A percentile compares a stretch with the other conserved stretches of the same genome.
Evolutionary conservation across 2,329 filamentous ascomycete genomes (phyloP).

Genomic region (Bipolaris gigantea): DNA sequence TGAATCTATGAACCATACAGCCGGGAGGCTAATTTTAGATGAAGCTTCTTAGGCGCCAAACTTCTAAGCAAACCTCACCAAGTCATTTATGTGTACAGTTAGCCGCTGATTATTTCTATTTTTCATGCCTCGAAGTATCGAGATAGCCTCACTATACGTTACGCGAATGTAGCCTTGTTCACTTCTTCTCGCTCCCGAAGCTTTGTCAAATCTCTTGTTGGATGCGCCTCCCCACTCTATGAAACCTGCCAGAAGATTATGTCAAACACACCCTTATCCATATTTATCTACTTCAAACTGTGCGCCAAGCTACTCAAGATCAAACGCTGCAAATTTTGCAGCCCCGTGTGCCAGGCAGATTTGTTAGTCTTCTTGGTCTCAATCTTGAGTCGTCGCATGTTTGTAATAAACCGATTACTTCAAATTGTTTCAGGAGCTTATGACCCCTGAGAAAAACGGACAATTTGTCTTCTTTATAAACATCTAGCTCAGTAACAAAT

Average conservation of each 20-base stretch:
- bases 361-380: constrained; percentile 6
- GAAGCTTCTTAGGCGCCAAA: neutral
- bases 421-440: constrained; percentile 30
- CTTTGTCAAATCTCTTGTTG: constrained; percentile 8
- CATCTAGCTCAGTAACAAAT: constrained; percentile 40
- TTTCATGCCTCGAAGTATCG: neutral
- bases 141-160: neutral
- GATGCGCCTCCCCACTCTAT: constrained; percentile 13
- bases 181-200: constrained; percentile 9
- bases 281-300: constrained; percentile 59
- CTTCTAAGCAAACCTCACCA: neutral
- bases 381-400: constrained; percentile 4
- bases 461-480: constrained; percentile 36
- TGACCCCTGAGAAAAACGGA: constrained; percentile 41
- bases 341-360: constrained; percentile 1
- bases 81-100: too few species aligned
- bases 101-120: neutral
- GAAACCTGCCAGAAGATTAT: constrained; percentile 26
- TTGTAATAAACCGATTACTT: constrained; percentile 3
- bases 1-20: neutral
- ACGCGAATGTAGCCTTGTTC: constrained; percentile 4
- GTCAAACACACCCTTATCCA: constrained; percentile 43
- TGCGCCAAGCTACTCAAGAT: constrained; percentile 4
- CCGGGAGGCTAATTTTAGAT: neutral
- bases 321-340: constrained; percentile 1